These are phyloP conservation scores for Carex sylvatica DNA, from an alignment of 202 grass and related monocot genomes.

Conservation along the genomic window DNA sequence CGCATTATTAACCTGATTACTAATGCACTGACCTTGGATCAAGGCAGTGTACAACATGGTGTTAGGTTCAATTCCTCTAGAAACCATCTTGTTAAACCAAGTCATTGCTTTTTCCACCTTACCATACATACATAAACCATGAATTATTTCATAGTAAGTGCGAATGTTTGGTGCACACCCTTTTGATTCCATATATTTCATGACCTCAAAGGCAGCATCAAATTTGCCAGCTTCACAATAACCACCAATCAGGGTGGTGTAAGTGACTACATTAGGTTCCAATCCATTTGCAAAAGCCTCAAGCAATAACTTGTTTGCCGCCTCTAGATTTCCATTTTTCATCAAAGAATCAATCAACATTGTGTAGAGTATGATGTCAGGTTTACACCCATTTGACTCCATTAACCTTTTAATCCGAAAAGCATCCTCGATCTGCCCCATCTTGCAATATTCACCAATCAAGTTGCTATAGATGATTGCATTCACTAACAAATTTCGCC, in stretches of 20 bases:
- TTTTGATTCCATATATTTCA: constrained; percentile 52
- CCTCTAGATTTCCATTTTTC: constrained; percentile 49
- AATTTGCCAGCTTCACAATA: constrained; percentile 56
- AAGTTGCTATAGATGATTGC: constrained; percentile 57
- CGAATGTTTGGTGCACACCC: constrained; percentile 69
- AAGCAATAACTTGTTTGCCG: constrained; percentile 42
- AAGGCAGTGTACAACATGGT: constrained; percentile 64
- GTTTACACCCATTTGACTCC: constrained; percentile 57
- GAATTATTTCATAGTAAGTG: constrained; percentile 80
- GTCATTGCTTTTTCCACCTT: constrained; percentile 80
- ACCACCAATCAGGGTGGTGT: constrained; percentile 63
- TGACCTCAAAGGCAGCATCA: constrained; percentile 47
- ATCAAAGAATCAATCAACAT: constrained; percentile 53
- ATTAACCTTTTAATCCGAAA: constrained; percentile 60
- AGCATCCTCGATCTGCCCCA: constrained; percentile 59
- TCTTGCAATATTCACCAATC: constrained; percentile 66
- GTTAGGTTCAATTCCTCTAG: constrained; percentile 49
- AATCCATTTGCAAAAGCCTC: constrained; percentile 58
- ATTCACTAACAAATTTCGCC: constrained; percentile 45
- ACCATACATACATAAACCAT: constrained; percentile 63
- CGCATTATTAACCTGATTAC: constrained; percentile 62
- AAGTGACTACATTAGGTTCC: constrained; percentile 65
- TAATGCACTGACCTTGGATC: constrained; percentile 82
- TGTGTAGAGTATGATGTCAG: constrained; percentile 55
- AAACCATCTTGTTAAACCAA: constrained; percentile 71